Conservation (phyloP, 75 land plant species). For the Cryptomeria japonica region DNA sequence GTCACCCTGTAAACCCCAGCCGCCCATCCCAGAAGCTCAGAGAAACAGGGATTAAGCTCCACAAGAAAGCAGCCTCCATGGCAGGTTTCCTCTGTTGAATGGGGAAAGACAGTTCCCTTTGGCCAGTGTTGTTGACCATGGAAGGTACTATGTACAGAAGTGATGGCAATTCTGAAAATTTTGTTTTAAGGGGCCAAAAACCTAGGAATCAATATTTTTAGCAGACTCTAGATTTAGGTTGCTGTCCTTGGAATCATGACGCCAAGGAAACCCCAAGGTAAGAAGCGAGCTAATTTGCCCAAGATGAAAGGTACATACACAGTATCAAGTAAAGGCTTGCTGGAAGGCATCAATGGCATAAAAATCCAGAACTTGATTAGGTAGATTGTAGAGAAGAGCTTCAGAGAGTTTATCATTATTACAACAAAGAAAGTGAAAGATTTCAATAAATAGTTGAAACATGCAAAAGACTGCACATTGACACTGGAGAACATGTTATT, state of each 20-base stretch:
- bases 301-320: background rate
- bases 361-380: background rate
- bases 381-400: background rate
- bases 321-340: background rate
- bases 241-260: background rate
- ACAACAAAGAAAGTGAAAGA: background rate
- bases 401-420: background rate
- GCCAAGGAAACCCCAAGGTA: background rate
- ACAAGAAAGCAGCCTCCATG: background rate
- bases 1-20: too few relatives aligned
- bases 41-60: background rate
- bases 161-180: background rate
- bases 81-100: background rate
- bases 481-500: conserved; percentile 1
- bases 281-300: background rate
- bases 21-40: too few relatives aligned
- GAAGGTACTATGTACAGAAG: background rate
- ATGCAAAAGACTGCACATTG: background rate
- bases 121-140: background rate
- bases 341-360: background rate
- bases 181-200: background rate
- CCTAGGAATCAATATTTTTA: background rate
- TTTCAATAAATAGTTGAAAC: background rate
- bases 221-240: background rate
- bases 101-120: background rate